Base-by-base conservation (phyloP, 225 moss, liverwort and hornwort genomes). In the Marchantia paleacea region DNA sequence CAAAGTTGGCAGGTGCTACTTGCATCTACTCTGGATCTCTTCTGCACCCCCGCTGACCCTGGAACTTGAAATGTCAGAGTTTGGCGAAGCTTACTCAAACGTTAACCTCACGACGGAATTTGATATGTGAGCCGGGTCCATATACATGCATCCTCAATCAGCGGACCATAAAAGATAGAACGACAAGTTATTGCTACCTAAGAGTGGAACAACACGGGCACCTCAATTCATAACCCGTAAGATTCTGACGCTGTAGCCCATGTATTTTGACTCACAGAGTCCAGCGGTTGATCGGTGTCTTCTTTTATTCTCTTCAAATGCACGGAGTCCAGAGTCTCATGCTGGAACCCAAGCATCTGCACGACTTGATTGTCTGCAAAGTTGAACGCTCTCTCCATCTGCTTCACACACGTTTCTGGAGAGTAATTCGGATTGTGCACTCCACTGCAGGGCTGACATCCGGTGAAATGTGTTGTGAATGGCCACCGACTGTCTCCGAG, bases 321-420 rank as follows among this genome's bases (percentile, higher is more conserved):
- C 3, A 69, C 0, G 14, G 49, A 72, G 0, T 78, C 14, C 16
- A 87, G 70, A 50, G 0, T 62, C 73, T 82, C 84, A 57, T 87
- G 87, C 75, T 80, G 73, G 54, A 80, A 87, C 19, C 87, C 87
- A 19, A 87, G 58, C 16, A 78, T 74, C 77, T 64, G 80, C 53
- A 85, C 18, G 22, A 87, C 75, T 53, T 87, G 87, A 63, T 87
- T 87, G 66, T 87, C 87, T 0, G 87, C 87, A 68, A 87, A 87
- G 62, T 87, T 87, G 77, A 87, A 87, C 8, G 87, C 87, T 58
- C 82, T 82, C 80, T 87, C 87, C 84, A 87, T 82, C 6, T 82
- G 80, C 0, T 69, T 54, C 7, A 71, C 19, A 55, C 87, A 87
- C 19, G 22, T 54, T 0, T 78, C 76, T 19, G 63, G 62, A 24